Base-by-base conservation (phyloP, 2,329 filamentous ascomycete species). In the Penicillium verrucosum region DNA sequence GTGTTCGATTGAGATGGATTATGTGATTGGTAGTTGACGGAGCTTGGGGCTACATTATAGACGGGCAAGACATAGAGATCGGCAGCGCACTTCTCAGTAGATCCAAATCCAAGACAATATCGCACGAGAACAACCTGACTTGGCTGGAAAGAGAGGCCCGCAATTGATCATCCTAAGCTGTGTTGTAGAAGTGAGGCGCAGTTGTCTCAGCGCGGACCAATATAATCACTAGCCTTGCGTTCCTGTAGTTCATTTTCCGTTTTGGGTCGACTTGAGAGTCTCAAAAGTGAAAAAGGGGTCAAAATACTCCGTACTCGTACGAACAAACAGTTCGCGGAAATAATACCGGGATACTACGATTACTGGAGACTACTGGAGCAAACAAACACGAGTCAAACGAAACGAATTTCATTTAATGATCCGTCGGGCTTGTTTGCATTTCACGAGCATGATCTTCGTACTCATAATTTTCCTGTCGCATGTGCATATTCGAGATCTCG, bases 1-100 rank as follows among this genome's bases (percentile, higher is more conserved):
- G 68, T 1, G 68, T 79, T 37, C 7, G 41, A 51, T 21, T 43
- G 14, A 34, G 18, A 7, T 32, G 18, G 10, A n/a, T 32, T 23
- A 21, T 23, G 7, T 42, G 23, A 1, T 25, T 25, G 29, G 25
- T 14, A 12, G 12, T 23, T n/a, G 29, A 16, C 18, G 18, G 14
- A 21, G 49, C 1, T 43, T 12, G 14, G 25, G 7, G 23, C n/a
- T n/a, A 38, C 14, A 52, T 12, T 40, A 32, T 32, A 47, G 32
- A 41, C 12, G 21, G n/a, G 11, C 7, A 29, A 21, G 9, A 30
- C 36, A 49, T 11, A 14, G 25, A 50, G 34, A 41, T 50, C 36
- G 25, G 4, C 36, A 5, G 47, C 16, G 25, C n/a, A 18, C 8
- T 16, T 38, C 21, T 48, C 3, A 10, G 14, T 21, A 18, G 38